Conservation (phyloP, 805 yeast species). For the Yamadazyma sp. region DNA sequence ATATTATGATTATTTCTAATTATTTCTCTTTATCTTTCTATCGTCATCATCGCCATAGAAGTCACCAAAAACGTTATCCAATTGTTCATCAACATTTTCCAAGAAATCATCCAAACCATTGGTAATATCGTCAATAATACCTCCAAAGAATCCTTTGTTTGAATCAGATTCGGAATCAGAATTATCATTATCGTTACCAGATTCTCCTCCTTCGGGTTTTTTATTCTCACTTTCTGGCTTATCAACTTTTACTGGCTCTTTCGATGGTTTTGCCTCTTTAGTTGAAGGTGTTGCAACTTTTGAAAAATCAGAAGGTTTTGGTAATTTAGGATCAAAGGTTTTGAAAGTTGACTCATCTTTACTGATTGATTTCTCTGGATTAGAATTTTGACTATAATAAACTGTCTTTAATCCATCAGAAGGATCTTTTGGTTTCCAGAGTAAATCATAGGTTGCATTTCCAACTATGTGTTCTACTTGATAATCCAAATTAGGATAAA, state of each 20-base stretch:
- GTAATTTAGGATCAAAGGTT: conserved; percentile 9
- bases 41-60: background rate
- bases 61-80: background rate
- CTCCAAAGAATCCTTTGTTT: background rate
- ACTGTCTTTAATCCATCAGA: conserved; percentile 14
- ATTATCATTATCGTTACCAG: background rate
- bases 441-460: conserved; percentile 51
- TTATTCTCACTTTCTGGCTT: background rate
- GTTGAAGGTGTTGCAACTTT: background rate
- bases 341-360: conserved; percentile 20
- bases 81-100: conserved; percentile 4
- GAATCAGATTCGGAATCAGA: too few relatives aligned
- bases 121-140: conserved; percentile 2
- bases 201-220: background rate
- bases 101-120: background rate
- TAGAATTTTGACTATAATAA: conserved; percentile 18
- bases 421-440: conserved; percentile 23
- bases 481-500: conserved; percentile 52
- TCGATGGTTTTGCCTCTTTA: background rate
- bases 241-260: background rate
- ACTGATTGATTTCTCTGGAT: conserved; percentile 22
- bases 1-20: background rate
- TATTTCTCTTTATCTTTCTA: background rate
- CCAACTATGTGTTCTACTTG: conserved; percentile 42
- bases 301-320: conserved; percentile 12